phyloP scores from a whole-genome alignment of 331 rosid genomes.

The Quercus tomentella region DNA sequence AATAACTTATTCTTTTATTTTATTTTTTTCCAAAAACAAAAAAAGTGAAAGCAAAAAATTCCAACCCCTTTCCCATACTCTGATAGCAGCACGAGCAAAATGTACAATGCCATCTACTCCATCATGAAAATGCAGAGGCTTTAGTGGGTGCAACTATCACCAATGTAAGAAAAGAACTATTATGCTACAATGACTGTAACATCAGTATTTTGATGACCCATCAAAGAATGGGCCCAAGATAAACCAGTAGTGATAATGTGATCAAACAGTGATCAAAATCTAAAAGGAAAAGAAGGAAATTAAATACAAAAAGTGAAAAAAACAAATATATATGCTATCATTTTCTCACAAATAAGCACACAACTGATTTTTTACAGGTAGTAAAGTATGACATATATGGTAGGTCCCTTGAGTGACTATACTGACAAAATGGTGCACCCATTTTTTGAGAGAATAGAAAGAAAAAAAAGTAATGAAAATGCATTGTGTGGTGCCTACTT shows the following conservation, averaged over 20 bases:
- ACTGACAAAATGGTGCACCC: constrained; percentile 6
- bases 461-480: not conserved
- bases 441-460: not conserved
- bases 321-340: not conserved
- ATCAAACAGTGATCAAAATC: not conserved
- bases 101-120: constrained; percentile 8
- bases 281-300: not conserved
- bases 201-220: not conserved
- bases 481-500: constrained; percentile 2
- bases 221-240: constrained; percentile 33
- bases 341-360: not conserved
- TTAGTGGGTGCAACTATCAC: constrained; percentile 38
- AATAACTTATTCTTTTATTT: not conserved
- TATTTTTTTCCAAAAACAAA: not conserved
- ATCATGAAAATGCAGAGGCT: constrained; percentile 25
- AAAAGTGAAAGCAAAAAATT: constrained; percentile 11
- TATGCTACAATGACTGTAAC: constrained; percentile 13
- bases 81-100: constrained; percentile 11
- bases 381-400: not conserved
- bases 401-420: constrained; percentile 1
- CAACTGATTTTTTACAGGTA: not conserved
- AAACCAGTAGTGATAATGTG: constrained; percentile 5
- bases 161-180: not conserved
- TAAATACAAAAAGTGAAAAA: not conserved
- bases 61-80: not conserved